These are phyloP conservation scores for Rickenella mellea DNA, from an alignment of 768 basidiomycete genomes.

Conservation along the genomic window DNA sequence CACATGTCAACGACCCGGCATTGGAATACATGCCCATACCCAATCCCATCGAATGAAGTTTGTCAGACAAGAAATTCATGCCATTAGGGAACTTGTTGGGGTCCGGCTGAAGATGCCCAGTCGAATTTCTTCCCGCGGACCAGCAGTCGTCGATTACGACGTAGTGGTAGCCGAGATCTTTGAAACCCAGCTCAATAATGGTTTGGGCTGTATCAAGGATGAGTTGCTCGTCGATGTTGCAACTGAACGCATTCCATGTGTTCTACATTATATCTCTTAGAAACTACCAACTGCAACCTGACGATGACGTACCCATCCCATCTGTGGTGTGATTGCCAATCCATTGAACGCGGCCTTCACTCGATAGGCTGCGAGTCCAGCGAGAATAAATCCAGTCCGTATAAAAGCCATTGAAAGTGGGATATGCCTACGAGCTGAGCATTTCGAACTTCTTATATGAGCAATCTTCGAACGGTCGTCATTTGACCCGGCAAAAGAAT, in stretches of 20 bases:
- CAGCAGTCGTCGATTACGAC: not conserved
- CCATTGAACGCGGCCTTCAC: too few relatives aligned
- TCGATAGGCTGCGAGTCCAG: too few relatives aligned
- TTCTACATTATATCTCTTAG: constrained; percentile 12
- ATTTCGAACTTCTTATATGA: too few relatives aligned
- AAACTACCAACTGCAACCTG: too few relatives aligned
- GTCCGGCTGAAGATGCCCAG: constrained; percentile 21
- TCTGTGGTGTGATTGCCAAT: constrained; percentile 23
- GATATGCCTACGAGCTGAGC: too few relatives aligned
- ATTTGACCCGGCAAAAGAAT: too few relatives aligned
- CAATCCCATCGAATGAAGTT: constrained; percentile 23
- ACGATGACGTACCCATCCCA: constrained; percentile 21
- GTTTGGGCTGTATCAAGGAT: constrained; percentile 20
- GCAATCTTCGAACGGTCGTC: too few relatives aligned
- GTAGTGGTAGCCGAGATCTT: not conserved
- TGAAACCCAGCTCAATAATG: constrained; percentile 1
- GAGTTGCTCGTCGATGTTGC: constrained; percentile 24
- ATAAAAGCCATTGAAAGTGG: too few relatives aligned
- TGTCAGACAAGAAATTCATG: constrained; percentile 19
- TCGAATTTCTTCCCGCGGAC: constrained; percentile 11
- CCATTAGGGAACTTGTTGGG: constrained; percentile 22
- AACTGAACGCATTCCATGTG: constrained; percentile 29
- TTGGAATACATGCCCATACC: constrained; percentile 28
- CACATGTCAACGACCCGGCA: constrained; percentile 18
- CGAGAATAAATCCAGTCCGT: too few relatives aligned